phyloP scores from a whole-genome alignment of 225 moss, liverwort and hornwort species.

The Physcomitrium patens region DNA sequence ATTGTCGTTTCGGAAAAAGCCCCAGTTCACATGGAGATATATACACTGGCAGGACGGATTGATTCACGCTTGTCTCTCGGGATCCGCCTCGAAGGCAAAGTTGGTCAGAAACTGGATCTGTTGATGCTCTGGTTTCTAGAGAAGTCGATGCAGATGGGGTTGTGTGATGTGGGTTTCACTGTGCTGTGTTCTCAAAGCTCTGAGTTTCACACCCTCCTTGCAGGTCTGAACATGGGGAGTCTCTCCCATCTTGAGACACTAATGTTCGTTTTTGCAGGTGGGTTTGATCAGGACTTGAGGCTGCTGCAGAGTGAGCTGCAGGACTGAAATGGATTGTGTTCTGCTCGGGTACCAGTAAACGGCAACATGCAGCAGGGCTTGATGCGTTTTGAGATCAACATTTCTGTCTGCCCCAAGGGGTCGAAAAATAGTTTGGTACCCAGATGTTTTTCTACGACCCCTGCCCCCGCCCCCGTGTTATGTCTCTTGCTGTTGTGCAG shows the following conservation, averaged over 20 bases:
- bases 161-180: not conserved
- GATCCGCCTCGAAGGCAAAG: conserved; percentile 90
- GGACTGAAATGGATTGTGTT: conserved; percentile 89
- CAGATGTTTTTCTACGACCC: conserved; percentile 52
- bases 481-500: not conserved
- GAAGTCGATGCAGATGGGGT: not conserved
- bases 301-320: conserved; percentile 96
- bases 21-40: conserved; percentile 94
- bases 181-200: not conserved
- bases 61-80: conserved; percentile 86
- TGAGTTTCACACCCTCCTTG: not conserved
- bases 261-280: conserved; percentile 53
- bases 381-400: conserved; percentile 95
- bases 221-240: not conserved
- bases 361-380: conserved; percentile 99
- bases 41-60: conserved; percentile 98
- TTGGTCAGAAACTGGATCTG: conserved; percentile 26
- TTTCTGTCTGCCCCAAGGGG: conserved; percentile 86
- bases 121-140: not conserved
- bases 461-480: not conserved
- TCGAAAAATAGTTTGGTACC: conserved; percentile 78
- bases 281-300: conserved; percentile 98
- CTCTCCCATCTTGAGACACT: not conserved
- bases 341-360: conserved; percentile 89
- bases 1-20: conserved; percentile 82